phyloP scores from a whole-genome alignment of 176 grass and related monocot genomes.

The Musa schizocarpa region DNA sequence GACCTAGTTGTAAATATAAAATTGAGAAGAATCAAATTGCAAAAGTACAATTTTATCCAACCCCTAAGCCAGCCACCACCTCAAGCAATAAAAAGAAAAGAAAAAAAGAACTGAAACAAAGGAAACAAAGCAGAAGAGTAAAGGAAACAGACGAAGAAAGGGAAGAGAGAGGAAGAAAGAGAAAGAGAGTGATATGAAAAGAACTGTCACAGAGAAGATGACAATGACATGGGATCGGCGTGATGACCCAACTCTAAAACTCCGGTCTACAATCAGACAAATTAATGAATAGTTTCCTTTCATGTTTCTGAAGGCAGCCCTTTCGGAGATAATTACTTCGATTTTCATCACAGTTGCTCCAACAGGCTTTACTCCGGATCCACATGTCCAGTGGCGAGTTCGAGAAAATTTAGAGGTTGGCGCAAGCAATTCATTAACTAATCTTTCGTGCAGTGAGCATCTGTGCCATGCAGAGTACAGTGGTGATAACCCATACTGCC shows the following conservation, averaged over 20 bases:
- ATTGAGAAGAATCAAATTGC: no score
- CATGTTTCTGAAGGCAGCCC: no score
- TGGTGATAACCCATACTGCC: conserved; percentile 61
- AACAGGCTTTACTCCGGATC: neutral
- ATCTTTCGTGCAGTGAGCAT: conserved; percentile 79
- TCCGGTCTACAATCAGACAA: neutral
- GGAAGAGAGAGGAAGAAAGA: no score
- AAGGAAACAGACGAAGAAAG: no score
- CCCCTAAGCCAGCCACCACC: no score
- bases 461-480: conserved; percentile 42
- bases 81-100: no score
- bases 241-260: neutral
- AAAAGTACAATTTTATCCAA: no score
- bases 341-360: neutral
- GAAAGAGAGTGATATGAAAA: neutral
- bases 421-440: conserved; percentile 24
- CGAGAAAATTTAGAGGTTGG: neutral
- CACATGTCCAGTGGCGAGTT: neutral
- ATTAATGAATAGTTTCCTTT: neutral
- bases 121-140: no score
- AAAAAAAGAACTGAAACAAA: no score
- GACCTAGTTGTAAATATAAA: no score
- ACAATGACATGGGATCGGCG: neutral
- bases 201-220: neutral
- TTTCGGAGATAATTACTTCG: neutral